Conservation (phyloP, 768 basidiomycete species). For the Boletus patriciae region DNA sequence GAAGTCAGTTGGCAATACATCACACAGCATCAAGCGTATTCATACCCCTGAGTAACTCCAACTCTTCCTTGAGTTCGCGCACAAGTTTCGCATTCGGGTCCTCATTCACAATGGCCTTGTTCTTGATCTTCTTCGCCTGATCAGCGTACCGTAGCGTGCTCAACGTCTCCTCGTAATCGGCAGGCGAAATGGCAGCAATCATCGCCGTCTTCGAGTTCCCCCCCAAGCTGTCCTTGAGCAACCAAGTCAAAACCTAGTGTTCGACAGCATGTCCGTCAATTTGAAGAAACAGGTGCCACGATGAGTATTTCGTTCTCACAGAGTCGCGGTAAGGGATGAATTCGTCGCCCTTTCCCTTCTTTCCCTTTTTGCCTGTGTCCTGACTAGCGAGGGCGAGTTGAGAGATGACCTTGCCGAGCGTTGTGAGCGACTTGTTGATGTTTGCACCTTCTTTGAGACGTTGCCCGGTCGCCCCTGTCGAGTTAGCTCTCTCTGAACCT, state of each 20-base stretch:
- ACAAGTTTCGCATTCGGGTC: conserved; percentile 99
- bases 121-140: conserved; percentile 99
- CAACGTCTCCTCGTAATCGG: conserved; percentile 96
- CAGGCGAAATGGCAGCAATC: conserved; percentile 99
- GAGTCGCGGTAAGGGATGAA: conserved; percentile 98
- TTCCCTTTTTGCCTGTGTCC: conserved; percentile 73
- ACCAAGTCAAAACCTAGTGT: conserved; percentile 88
- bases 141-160: conserved; percentile 97
- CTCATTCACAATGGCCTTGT: conserved; percentile 98
- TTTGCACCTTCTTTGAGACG: conserved; percentile 97
- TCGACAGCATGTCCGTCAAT: conserved; percentile 7
- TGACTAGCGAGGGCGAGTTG: conserved; percentile 66
- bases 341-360: conserved; percentile 87
- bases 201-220: conserved; percentile 98
- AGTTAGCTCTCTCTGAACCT: conserved; percentile 95
- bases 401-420: conserved; percentile 96
- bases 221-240: conserved; percentile 95
- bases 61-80: conserved; percentile 97
- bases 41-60: conserved; percentile 85
- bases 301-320: conserved; percentile 45
- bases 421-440: conserved; percentile 98
- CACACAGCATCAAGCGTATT: background rate
- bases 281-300: background rate
- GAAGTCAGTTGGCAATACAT: conserved; percentile 7
- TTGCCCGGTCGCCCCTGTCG: conserved; percentile 95